phyloP scores from a whole-genome alignment of 2,329 filamentous ascomycete genomes.

The Aspergillus costaricaensis region DNA sequence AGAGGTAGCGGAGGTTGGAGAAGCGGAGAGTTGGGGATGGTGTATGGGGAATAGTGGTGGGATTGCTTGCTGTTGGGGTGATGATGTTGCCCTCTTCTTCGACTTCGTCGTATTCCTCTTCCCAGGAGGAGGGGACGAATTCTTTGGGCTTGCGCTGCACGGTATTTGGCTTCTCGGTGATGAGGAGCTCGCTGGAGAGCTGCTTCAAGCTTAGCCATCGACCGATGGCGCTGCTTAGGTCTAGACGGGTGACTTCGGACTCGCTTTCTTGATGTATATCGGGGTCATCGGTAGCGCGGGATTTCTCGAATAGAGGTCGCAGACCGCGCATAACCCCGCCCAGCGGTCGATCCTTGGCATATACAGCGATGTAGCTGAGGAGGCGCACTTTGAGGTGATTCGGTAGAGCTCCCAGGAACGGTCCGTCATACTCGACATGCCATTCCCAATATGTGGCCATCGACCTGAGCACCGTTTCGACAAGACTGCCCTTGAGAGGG shows the following conservation, averaged over 20 bases:
- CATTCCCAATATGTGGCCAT: constrained; percentile 60
- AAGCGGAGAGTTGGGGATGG: constrained; percentile 45
- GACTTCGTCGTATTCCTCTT: constrained; percentile 31
- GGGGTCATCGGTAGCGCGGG: constrained; percentile 17
- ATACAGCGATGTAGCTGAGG: constrained; percentile 58
- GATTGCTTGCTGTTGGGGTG: too few species aligned
- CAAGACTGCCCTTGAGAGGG: constrained; percentile 46
- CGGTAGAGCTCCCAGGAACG: constrained; percentile 56
- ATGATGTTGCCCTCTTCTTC: not conserved
- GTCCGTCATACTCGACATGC: constrained; percentile 59
- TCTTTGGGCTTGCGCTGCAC: constrained; percentile 13
- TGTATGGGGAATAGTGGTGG: constrained; percentile 22
- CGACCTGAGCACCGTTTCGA: constrained; percentile 54
- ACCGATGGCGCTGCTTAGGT: constrained; percentile 55
- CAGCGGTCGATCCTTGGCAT: constrained; percentile 47
- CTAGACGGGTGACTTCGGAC: constrained; percentile 52
- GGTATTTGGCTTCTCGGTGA: constrained; percentile 18
- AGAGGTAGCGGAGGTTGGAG: constrained; percentile 58
- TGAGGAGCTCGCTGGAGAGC: constrained; percentile 48
- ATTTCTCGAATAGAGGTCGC: constrained; percentile 50
- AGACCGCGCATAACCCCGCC: constrained; percentile 47
- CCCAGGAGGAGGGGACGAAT: constrained; percentile 44
- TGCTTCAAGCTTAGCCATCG: constrained; percentile 52
- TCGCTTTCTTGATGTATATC: constrained; percentile 27
- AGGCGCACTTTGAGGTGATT: constrained; percentile 54